Evolutionary conservation across 2,329 filamentous ascomycete species (phyloP).

Genomic region (Xylaria sp.): DNA sequence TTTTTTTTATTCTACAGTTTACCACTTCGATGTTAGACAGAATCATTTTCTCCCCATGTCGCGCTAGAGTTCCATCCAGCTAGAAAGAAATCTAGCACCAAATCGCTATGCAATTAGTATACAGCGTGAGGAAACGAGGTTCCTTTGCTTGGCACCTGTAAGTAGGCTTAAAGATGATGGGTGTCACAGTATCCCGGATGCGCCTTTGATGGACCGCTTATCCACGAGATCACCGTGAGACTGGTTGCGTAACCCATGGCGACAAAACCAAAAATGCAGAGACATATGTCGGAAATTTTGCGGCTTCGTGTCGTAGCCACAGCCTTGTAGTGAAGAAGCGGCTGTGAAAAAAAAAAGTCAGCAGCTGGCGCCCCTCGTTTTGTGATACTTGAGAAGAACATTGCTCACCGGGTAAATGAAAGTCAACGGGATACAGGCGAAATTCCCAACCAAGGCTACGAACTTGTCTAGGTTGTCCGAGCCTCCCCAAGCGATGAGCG

Average conservation of each 20-base stretch:
- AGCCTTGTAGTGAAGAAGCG: conserved; percentile 86
- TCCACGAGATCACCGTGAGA: conserved; percentile 89
- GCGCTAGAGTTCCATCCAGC: conserved; percentile 19
- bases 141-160: background rate
- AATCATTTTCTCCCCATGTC: conserved; percentile 8
- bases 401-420: conserved; percentile 92
- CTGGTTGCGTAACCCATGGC: conserved; percentile 94
- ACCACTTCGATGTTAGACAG: conserved; percentile 13
- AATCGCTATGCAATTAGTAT: conserved; percentile 43
- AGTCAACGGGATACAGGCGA: conserved; percentile 95
- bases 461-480: conserved; percentile 97
- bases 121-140: conserved; percentile 36
- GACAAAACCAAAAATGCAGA: conserved; percentile 83
- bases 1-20: conserved; percentile 27
- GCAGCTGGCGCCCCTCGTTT: background rate
- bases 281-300: conserved; percentile 75
- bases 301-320: conserved; percentile 76
- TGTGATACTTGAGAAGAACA: background rate
- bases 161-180: conserved; percentile 41
- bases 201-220: conserved; percentile 61
- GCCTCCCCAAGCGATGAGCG: conserved; percentile 88
- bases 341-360: conserved; percentile 61
- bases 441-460: conserved; percentile 93
- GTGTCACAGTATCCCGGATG: conserved; percentile 66
- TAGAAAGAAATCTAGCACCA: conserved; percentile 16